Percentiles rank a stretch among this genome's conserved stretches.
These are phyloP conservation scores for Triadica sebifera DNA, from an alignment of 345 rosid genomes.

Conservation along the genomic window DNA sequence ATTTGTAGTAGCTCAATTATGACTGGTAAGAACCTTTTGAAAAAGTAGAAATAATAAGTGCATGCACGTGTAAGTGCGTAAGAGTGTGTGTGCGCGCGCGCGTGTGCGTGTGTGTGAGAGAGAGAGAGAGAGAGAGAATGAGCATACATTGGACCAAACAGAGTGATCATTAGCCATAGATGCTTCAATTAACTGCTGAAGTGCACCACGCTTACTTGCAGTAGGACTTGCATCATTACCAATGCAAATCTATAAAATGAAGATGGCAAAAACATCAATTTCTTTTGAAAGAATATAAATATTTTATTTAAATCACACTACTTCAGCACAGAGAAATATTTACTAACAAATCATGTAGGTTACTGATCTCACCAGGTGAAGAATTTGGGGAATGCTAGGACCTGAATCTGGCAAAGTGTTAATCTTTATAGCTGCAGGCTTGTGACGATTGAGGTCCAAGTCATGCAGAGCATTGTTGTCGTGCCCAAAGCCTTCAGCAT, in stretches of 20 bases:
- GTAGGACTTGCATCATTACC: conserved; percentile 60
- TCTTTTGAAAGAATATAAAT: background rate
- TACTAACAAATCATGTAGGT: background rate
- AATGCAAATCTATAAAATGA: conserved; percentile 61
- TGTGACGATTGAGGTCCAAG: conserved; percentile 47
- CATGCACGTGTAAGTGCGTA: background rate
- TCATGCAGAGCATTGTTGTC: conserved; percentile 41
- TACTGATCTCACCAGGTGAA: conserved; percentile 70
- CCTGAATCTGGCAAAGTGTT: conserved; percentile 54
- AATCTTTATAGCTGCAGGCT: conserved; percentile 50
- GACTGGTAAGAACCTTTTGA: background rate
- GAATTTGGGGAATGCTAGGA: conserved; percentile 96
- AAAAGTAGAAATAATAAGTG: background rate
- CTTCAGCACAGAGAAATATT: background rate
- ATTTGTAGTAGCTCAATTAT: background rate
- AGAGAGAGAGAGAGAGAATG: background rate
- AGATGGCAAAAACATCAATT: background rate
- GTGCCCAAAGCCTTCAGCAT: conserved; percentile 38
- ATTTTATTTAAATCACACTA: background rate
- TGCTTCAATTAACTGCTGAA: conserved; percentile 75
- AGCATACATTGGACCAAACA: conserved; percentile 72
- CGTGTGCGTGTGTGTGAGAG: background rate
- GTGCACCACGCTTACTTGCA: conserved; percentile 63
- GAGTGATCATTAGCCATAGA: conserved; percentile 71
- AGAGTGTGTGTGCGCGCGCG: background rate